Conservation (phyloP, 306 rosid genomes). For the Sindora glabra region DNA sequence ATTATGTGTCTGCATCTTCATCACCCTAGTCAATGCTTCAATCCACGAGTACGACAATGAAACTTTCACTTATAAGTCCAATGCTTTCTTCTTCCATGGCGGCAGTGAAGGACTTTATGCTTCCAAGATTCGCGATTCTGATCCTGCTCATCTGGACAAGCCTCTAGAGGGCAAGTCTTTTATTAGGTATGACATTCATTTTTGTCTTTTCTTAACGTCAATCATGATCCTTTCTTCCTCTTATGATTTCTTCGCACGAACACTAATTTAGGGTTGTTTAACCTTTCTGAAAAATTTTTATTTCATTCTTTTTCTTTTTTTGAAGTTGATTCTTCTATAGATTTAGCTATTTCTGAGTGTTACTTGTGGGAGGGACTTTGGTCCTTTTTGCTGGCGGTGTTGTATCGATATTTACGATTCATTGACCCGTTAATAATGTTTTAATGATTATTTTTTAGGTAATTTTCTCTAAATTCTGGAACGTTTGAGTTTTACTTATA, state of each 20-base stretch:
- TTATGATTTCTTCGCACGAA: not conserved
- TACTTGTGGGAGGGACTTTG: not conserved
- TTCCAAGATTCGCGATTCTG: constrained; percentile 31
- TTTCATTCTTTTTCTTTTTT: not conserved
- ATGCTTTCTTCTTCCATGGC: constrained; percentile 96
- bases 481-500: not conserved
- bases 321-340: not conserved
- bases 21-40: constrained; percentile 36
- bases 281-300: not conserved
- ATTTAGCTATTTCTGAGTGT: not conserved
- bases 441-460: too few species aligned
- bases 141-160: constrained; percentile 9
- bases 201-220: not conserved
- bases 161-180: constrained; percentile 55
- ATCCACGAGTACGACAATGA: constrained; percentile 67
- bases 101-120: constrained; percentile 82
- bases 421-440: too few species aligned
- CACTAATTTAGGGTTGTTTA: not conserved
- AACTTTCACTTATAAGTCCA: constrained; percentile 53
- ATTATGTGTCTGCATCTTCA: not conserved
- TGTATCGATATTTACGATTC: too few species aligned
- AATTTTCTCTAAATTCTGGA: too few species aligned
- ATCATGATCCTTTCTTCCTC: not conserved
- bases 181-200: constrained; percentile 38
- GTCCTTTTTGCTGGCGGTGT: too few species aligned